Evolutionary conservation across 2,329 filamentous ascomycete species (phyloP).

Genomic region (Ophiostoma perfectum): DNA sequence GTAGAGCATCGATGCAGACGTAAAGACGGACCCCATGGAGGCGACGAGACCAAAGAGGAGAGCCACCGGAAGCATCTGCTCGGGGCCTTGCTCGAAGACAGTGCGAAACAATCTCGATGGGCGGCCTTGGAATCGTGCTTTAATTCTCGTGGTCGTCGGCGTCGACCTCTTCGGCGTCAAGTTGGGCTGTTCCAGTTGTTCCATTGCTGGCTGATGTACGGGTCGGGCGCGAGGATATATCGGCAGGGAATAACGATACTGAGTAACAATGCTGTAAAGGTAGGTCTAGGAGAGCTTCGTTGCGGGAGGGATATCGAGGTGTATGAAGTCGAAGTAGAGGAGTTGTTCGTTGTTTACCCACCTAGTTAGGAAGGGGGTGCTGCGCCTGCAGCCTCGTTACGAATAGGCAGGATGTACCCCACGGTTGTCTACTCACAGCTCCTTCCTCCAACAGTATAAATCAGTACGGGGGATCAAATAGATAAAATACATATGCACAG

Average conservation of each 20-base stretch:
- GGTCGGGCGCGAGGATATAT: too few relatives aligned
- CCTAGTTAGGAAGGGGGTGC: neutral
- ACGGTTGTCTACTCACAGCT: too few relatives aligned
- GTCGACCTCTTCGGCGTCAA: neutral
- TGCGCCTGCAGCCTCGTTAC: neutral
- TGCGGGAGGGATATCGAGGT: neutral
- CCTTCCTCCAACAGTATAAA: too few relatives aligned
- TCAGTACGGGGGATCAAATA: too few relatives aligned
- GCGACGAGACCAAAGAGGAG: slow-evolving; percentile 9
- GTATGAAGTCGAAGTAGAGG: neutral
- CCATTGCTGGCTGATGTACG: neutral
- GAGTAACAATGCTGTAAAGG: neutral
- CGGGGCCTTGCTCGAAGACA: neutral
- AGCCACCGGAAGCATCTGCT: slow-evolving; percentile 11
- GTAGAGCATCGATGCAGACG: slow-evolving; percentile 16
- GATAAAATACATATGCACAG: neutral
- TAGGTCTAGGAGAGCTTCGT: neutral
- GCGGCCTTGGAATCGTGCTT: neutral
- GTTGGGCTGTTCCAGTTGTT: neutral
- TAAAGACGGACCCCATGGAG: slow-evolving; percentile 14
- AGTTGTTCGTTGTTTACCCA: neutral
- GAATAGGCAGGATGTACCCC: neutral
- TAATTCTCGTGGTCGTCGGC: neutral
- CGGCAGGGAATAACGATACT: neutral
- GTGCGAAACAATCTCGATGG: neutral